A percentile compares a stretch with the other conserved stretches of the same genome.
Evolutionary conservation across 805 yeast genomes (phyloP).

Genomic region (Gaillardinia entomophila): DNA sequence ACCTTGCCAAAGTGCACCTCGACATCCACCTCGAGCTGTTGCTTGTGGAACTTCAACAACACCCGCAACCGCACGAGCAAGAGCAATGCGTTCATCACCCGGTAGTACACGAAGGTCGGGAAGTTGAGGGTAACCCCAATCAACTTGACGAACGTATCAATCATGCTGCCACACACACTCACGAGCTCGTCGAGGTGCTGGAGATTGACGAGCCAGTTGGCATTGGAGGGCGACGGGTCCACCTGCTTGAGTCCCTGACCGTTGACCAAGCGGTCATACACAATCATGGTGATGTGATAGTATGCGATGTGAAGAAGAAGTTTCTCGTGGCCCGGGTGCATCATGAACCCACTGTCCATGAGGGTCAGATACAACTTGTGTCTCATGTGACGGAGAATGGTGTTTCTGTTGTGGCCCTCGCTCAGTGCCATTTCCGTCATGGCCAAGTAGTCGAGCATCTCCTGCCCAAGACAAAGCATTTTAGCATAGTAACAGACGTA

Average conservation of each 20-base stretch:
- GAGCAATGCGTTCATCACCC: conserved; percentile 49
- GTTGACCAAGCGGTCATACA: conserved; percentile 45
- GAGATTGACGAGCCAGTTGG: conserved; percentile 10
- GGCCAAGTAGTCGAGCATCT: conserved; percentile 36
- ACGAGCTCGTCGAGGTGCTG: conserved; percentile 38
- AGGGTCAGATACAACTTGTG: conserved; percentile 33
- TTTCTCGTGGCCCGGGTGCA: conserved; percentile 25
- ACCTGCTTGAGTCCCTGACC: neutral
- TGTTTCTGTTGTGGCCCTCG: conserved; percentile 2
- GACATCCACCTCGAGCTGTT: conserved; percentile 11
- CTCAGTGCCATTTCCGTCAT: conserved; percentile 12
- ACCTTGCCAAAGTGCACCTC: conserved; percentile 15
- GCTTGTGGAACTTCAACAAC: conserved; percentile 30
- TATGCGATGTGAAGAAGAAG: conserved; percentile 40
- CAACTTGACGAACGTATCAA: conserved; percentile 39
- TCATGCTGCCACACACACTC: conserved; percentile 39
- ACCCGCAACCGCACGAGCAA: conserved; percentile 42
- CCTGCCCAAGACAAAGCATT: conserved; percentile 46
- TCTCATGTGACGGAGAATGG: conserved; percentile 35
- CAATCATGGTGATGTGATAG: conserved; percentile 45
- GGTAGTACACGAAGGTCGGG: conserved; percentile 48
- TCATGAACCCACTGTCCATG: conserved; percentile 34
- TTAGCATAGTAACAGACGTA: conserved; percentile 41
- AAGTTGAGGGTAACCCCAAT: conserved; percentile 33
- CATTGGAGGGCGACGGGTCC: neutral